A percentile compares a stretch with the other conserved stretches of the same genome.
Conservation (phyloP, 2,329 filamentous ascomycete species). For the Sphaerulina musiva region DNA sequence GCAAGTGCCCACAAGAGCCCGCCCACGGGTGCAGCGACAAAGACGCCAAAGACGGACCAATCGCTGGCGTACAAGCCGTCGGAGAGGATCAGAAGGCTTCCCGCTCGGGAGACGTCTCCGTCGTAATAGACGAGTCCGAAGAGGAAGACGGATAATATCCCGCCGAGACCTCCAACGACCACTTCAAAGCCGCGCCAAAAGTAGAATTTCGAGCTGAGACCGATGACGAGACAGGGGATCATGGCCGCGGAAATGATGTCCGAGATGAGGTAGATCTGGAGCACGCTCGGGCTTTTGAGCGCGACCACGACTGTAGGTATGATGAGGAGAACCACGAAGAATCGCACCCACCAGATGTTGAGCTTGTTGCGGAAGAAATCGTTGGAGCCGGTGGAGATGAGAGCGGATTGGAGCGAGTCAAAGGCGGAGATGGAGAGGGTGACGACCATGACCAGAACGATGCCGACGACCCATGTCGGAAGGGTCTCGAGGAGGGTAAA, state of each 20-base stretch:
- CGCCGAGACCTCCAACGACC: conserved; percentile 68
- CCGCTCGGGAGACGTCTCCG: conserved; percentile 56
- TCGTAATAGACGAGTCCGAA: conserved; percentile 71
- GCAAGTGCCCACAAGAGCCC: conserved; percentile 64
- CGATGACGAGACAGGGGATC: conserved; percentile 69
- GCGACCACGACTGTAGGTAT: conserved; percentile 68
- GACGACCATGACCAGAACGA: conserved; percentile 71
- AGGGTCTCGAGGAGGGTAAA: conserved; percentile 67
- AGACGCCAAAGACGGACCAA: conserved; percentile 78
- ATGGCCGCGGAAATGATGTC: conserved; percentile 71
- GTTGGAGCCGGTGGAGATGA: conserved; percentile 73
- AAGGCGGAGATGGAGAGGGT: conserved; percentile 67
- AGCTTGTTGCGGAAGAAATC: conserved; percentile 78
- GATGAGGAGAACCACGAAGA: conserved; percentile 63
- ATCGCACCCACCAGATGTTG: conserved; percentile 66
- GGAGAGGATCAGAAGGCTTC: conserved; percentile 63
- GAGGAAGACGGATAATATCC: conserved; percentile 71
- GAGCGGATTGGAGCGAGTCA: conserved; percentile 72
- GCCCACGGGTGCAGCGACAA: conserved; percentile 71
- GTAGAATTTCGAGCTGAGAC: conserved; percentile 57
- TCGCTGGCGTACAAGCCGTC: conserved; percentile 68
- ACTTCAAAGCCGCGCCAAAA: conserved; percentile 79
- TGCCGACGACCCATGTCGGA: conserved; percentile 72
- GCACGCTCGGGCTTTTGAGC: conserved; percentile 63
- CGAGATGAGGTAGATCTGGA: conserved; percentile 77